Base-by-base conservation (phyloP, 768 basidiomycete species). In the Mrakia gelida region DNA sequence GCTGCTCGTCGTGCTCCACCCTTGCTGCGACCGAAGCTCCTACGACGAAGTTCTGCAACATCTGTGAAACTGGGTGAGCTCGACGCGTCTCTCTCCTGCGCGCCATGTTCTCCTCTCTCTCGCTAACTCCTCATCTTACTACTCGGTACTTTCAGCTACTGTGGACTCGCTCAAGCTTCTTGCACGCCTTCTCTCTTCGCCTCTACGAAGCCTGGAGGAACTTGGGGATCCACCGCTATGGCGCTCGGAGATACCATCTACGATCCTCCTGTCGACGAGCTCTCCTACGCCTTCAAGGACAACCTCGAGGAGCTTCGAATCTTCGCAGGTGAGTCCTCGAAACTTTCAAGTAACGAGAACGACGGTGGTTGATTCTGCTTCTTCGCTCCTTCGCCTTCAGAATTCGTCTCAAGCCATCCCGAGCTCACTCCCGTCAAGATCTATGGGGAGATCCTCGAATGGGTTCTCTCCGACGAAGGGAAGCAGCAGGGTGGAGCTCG, bases 211-310 rank as follows among this genome's bases (percentile, higher is more conserved):
- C 77, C 72, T 8, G 49, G 70, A 30, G 18, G 13, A 15, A 18
- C 38, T 7, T 78, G 71, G 77, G 77, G 77, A 21, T 23, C 32
- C 13, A 11, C 43, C 13, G 32, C 61, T 10, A 11, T 28, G 30
- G 21, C n/a, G 26, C 34, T 78, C 9, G 30, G 34, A 3, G 77
- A 78, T 52, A 21, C 43, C 21, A 73, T 78, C 62, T 38, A 34
- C 30, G 77, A 78, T 21, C 70, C 54, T 41, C 71, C 59, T 43
- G 61, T 38, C 43, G 77, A 78, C 72, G 77, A 79, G 52, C 67
- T 79, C 52, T 43, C 52, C 63, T 73, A 73, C 61, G 77, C 77
- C 18, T 77, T 77, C 61, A 71, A 61, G 11, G 76, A 77, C 72
- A 77, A 77, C 54, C 0, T 49, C 1, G 78, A 79, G 43, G 78